Percentiles rank a stretch among this genome's conserved stretches.
These are phyloP conservation scores for Diplodia sapinea DNA, from an alignment of 2,329 filamentous ascomycete species.

Conservation along the genomic window DNA sequence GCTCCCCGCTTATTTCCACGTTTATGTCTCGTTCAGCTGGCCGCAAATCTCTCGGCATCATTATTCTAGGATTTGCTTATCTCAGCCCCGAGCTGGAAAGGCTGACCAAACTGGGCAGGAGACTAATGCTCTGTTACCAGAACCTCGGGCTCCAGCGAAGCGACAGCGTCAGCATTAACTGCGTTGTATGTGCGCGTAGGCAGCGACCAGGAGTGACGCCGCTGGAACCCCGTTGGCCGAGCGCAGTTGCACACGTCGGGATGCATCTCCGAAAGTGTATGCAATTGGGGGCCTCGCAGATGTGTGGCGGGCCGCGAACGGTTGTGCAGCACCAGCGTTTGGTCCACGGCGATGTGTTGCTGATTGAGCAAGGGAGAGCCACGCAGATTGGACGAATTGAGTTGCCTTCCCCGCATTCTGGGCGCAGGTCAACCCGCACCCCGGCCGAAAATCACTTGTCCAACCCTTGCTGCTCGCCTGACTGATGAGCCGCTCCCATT, in stretches of 20 bases:
- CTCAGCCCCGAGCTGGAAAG: not conserved
- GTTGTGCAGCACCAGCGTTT: slow-evolving; percentile 21
- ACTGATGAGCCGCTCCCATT: slow-evolving; percentile 25
- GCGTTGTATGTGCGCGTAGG: not conserved
- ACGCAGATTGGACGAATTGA: not conserved
- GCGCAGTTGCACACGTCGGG: slow-evolving; percentile 9
- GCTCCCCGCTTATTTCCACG: not conserved
- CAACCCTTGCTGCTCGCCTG: slow-evolving; percentile 23
- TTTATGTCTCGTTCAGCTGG: not conserved
- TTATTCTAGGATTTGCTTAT: not conserved
- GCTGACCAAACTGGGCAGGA: slow-evolving; percentile 3
- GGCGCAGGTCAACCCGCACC: slow-evolving; percentile 15
- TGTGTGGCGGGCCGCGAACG: slow-evolving; percentile 11
- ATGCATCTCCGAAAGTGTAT: slow-evolving; percentile 9
- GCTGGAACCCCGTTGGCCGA: not conserved
- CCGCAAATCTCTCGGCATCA: slow-evolving; percentile 2
- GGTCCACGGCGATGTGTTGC: slow-evolving; percentile 1
- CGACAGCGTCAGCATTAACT: not conserved
- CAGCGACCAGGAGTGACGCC: slow-evolving; percentile 4
- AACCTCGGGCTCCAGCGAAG: not conserved
- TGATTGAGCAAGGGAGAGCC: slow-evolving; percentile 11
- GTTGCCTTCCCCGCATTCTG: slow-evolving; percentile 22
- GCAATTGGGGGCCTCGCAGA: slow-evolving; percentile 6
- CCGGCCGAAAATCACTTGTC: slow-evolving; percentile 19
- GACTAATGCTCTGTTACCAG: not conserved